Base-by-base conservation (phyloP, 169 alveolate species). In the Eimeria sp. region DNA sequence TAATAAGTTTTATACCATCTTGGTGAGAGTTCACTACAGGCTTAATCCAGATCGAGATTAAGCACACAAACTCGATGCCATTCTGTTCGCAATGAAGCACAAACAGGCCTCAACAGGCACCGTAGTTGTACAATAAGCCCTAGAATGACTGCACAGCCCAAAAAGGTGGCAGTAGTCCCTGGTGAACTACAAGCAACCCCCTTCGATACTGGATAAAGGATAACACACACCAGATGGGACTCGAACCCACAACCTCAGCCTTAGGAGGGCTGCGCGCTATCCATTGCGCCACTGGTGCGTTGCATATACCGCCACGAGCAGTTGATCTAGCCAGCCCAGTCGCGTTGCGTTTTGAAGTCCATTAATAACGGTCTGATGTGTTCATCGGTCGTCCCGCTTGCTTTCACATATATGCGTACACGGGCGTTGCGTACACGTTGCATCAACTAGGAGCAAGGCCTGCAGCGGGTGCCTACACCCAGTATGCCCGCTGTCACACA, bases 251-350 rank as follows among this genome's bases (percentile, higher is more conserved):
- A 98, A 98, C 98, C 99, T 98, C 97, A 98, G 99, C 99, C 99
- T 98, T 98, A 98, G 99, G 99, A 98, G 99, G 99, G 99, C 99
- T 97, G 98, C 99, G 99, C 99, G 99, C 98, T 98, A 98, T 98
- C 99, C 99, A 98, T 98, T 98, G 97, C 99, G 99, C 99, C 99
- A 98, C 99, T 95, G 95, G 95, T 92, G 95, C 95, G 80, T 70
- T 47, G 30, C 0, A 5, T 16, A 61, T 18, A 0, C 27, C 20
- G 18, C 27, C 70, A 61, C 27, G 27, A 61, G 70, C 70, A 7
- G 20, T 5, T 6, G 9, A 6, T 61, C 70, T 5, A 16, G 27
- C 18, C 70, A 61, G 70, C 20, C 30, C 6, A 7, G 61, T 54
- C 61, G 20, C 16, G 58, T 51, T 7, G 58, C 11, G 18, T 51